Evolutionary conservation across 2,329 filamentous ascomycete genomes (phyloP).

Genomic region (Malbranchea zuffiana): DNA sequence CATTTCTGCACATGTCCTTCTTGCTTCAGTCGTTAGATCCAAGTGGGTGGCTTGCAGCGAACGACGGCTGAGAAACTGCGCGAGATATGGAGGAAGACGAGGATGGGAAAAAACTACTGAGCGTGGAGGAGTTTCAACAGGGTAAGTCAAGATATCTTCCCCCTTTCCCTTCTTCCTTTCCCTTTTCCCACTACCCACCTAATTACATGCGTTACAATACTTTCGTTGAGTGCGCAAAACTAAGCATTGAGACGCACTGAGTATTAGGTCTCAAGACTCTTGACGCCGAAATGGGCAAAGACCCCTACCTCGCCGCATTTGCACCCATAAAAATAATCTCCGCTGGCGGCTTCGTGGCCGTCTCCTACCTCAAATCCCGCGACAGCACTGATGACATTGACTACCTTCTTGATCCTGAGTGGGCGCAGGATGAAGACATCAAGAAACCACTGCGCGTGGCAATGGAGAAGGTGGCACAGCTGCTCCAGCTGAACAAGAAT

Average conservation of each 20-base stretch:
- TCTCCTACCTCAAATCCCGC: slow-evolving; percentile 23
- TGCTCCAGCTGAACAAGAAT: slow-evolving; percentile 18
- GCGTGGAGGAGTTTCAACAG: slow-evolving; percentile 8
- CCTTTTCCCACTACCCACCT: no score
- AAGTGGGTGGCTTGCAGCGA: not conserved
- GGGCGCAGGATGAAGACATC: slow-evolving; percentile 24
- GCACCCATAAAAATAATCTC: slow-evolving; percentile 25
- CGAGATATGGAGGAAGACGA: not conserved
- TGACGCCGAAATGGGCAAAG: slow-evolving; percentile 23
- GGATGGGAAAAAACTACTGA: slow-evolving; percentile 2
- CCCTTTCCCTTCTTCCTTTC: not conserved
- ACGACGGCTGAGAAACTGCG: not conserved
- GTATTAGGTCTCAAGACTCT: slow-evolving; percentile 23
- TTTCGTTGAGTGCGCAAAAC: no score
- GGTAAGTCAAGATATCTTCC: slow-evolving; percentile 2
- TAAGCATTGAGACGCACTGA: no score
- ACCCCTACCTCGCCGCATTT: slow-evolving; percentile 24
- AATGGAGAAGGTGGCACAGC: slow-evolving; percentile 18
- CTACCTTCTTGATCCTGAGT: slow-evolving; percentile 26
- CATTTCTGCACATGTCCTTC: no score
- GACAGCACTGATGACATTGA: slow-evolving; percentile 25
- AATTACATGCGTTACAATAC: no score
- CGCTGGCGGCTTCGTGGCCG: slow-evolving; percentile 24
- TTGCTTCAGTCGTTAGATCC: not conserved
- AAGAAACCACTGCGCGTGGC: slow-evolving; percentile 20